Base-by-base conservation (phyloP, 441 rosid genomes). In the Pelargonium myrrhifolium region DNA sequence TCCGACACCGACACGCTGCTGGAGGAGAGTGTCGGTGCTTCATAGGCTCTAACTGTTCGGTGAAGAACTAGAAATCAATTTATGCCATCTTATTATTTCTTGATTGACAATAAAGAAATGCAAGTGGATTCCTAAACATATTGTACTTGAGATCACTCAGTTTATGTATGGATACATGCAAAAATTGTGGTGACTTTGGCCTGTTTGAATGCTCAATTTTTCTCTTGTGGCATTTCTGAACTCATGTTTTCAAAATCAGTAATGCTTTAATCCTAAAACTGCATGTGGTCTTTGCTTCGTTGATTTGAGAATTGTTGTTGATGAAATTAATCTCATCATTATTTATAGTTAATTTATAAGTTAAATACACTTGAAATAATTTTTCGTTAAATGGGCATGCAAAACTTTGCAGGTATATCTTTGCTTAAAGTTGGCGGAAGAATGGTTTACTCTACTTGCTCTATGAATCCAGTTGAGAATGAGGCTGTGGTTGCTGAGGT, bases 401-500 rank as follows among this genome's bases (percentile, higher is more conserved):
- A 55, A 55, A 55, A 55, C 26, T 18, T 65, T 79, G 72, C 79
- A 93, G 99, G 98, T 65, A 49, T 92, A 49, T 79, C 96, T 42
- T 73, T 92, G 72, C 84, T 94, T 65, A 88, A 89, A 87, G 91
- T 89, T 76, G 96, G 94, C 74, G 99, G 99, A 65, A 87, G 89
- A 84, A 92, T 94, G 92, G 90, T 94, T 74, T 94, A 94, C 84
- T 94, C 98, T n/a, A 92, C 99, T 66, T 94, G 98, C 80, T 89
- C 98, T 22, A 88, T 92, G 98, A 92, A 94, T 81, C 98, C 98
- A 62, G 85, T 94, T 66, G 98, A 94, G 82, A 74, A 94, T 76
- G 99, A 94, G 79, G 99, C 98, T 66, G 99, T 94, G 77, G 93
- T 92, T 78, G 88, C 97, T 69, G 94, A 89, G 87, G 99, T 92